Percentiles rank a stretch among this genome's conserved stretches.
Evolutionary conservation across 352 stramenopile species (phyloP).

Genomic region (Globisporangium canariense): DNA sequence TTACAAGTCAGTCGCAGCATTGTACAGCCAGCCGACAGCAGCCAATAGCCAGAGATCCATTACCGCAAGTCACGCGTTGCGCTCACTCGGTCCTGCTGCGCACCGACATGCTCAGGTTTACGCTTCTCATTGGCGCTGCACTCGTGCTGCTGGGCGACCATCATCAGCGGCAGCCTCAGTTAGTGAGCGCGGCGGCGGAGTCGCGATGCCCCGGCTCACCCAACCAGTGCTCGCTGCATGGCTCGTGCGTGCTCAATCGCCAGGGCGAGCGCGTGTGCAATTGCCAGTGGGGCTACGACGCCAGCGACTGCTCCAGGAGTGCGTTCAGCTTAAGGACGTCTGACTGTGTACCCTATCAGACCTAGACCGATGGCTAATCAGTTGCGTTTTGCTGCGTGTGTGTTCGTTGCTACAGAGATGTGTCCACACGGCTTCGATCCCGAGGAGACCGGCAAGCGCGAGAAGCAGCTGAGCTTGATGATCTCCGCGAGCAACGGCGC

Average conservation of each 20-base stretch:
- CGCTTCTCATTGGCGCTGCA: background rate
- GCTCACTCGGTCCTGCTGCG: background rate
- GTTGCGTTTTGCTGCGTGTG: background rate
- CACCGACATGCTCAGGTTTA: background rate
- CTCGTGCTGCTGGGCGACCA: slow-evolving; percentile 12
- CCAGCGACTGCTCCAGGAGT: slow-evolving; percentile 62
- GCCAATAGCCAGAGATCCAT: background rate
- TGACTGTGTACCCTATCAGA: background rate
- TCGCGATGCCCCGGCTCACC: slow-evolving; percentile 49
- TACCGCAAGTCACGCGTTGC: background rate
- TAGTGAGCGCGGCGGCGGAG: slow-evolving; percentile 19
- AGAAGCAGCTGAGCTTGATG: slow-evolving; percentile 50
- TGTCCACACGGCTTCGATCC: slow-evolving; percentile 66
- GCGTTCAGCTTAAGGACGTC: slow-evolving; percentile 3
- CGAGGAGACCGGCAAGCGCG: slow-evolving; percentile 29
- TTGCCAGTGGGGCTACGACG: slow-evolving; percentile 69
- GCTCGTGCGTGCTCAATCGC: slow-evolving; percentile 59
- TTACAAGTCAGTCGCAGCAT: background rate
- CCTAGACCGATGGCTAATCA: background rate
- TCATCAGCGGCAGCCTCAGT: slow-evolving; percentile 1
- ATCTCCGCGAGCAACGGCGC: slow-evolving; percentile 22
- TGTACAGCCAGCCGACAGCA: background rate
- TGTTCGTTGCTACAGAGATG: slow-evolving; percentile 39
- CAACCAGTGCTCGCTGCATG: slow-evolving; percentile 73
- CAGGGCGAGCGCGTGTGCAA: slow-evolving; percentile 70